Evolutionary conservation across 352 stramenopile species (phyloP).

Genomic region (Thraustotheca clavata): DNA sequence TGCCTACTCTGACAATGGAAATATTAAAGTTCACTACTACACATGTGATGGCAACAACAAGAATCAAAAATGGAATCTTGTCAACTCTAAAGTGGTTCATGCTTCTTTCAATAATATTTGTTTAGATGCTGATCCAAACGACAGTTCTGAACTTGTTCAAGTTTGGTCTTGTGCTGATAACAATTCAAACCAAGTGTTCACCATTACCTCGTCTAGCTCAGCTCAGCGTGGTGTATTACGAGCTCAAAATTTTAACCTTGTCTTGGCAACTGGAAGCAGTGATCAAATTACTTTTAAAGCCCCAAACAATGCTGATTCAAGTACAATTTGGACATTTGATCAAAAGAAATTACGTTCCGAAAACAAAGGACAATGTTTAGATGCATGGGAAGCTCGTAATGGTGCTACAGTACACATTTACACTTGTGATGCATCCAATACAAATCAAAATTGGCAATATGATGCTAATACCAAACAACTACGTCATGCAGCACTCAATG

Average conservation of each 20-base stretch:
- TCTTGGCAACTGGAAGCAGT: constrained; percentile 26
- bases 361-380: neutral
- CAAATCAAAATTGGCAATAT: constrained; percentile 60
- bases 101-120: constrained; percentile 25
- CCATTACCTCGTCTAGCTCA: neutral
- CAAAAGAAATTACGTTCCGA: constrained; percentile 18
- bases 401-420: constrained; percentile 50
- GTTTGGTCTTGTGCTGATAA: neutral
- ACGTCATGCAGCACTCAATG: constrained; percentile 30
- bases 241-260: constrained; percentile 28
- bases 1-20: constrained; percentile 17
- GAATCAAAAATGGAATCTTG: constrained; percentile 56
- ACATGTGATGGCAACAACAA: constrained; percentile 42
- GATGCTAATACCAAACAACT: constrained; percentile 36
- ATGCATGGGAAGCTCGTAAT: constrained; percentile 35
- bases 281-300: no score
- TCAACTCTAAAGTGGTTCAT: constrained; percentile 37
- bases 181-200: neutral
- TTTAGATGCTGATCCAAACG: neutral
- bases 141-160: neutral
- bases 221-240: no score
- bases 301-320: no score
- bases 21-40: constrained; percentile 45
- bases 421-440: constrained; percentile 39
- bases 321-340: no score